Percentiles rank a stretch among this genome's conserved stretches.
Evolutionary conservation across 2,329 filamentous ascomycete species (phyloP).

Genomic region (Aspergillus novofumigatus): DNA sequence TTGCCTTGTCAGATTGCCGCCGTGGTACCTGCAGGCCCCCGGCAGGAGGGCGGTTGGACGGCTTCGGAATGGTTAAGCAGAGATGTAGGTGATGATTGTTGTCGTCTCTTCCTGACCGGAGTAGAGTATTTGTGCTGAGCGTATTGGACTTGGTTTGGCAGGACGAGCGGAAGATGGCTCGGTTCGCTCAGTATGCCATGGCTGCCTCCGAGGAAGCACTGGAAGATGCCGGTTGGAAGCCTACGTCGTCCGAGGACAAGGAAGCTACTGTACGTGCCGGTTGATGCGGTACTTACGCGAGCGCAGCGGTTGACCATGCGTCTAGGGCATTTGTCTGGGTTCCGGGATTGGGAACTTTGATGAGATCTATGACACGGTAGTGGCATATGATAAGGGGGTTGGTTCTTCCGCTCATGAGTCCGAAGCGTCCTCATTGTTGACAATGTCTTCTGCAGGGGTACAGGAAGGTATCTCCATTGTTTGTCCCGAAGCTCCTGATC

Average conservation of each 20-base stretch:
- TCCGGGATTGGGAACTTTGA: conserved; percentile 95
- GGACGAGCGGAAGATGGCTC: conserved; percentile 77
- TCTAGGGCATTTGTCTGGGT: conserved; percentile 78
- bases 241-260: conserved; percentile 55
- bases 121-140: neutral
- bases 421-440: neutral
- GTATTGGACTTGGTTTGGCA: conserved; percentile 21
- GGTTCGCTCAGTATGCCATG: conserved; percentile 86
- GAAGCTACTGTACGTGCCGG: conserved; percentile 60
- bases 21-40: conserved; percentile 62
- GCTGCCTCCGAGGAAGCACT: conserved; percentile 84
- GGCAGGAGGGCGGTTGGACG: conserved; percentile 42
- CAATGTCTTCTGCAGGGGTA: conserved; percentile 62
- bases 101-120: conserved; percentile 1
- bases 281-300: neutral
- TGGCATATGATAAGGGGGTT: conserved; percentile 71
- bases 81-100: conserved; percentile 29
- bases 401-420: conserved; percentile 26
- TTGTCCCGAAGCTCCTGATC: conserved; percentile 88
- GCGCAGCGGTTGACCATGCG: conserved; percentile 7
- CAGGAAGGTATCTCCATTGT: conserved; percentile 85
- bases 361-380: conserved; percentile 78
- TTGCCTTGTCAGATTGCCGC: conserved; percentile 84
- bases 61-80: conserved; percentile 43
- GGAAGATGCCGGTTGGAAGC: conserved; percentile 73